Base-by-base conservation (phyloP, 2,329 filamentous ascomycete genomes). In the Ophiosphaerella narmari region DNA sequence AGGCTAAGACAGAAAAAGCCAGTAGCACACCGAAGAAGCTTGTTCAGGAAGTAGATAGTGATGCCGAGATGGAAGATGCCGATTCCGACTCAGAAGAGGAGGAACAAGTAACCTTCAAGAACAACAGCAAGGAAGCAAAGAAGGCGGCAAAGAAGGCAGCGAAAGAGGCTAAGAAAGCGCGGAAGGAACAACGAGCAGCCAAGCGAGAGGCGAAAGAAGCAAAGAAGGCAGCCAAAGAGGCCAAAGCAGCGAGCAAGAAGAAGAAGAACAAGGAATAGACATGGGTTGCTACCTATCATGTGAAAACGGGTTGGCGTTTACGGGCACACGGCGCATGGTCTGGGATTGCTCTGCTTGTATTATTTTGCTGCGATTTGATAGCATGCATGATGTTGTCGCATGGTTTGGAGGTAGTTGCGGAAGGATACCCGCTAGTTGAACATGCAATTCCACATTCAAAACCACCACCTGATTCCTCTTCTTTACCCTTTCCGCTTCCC, bases 221-320 rank as follows among this genome's bases (percentile, higher is more conserved):
- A 41, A 88, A 87, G 53, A 86, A 70, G 60, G 69, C 68, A 13
- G 66, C 65, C 12, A 71, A 86, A 61, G 72, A 75, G 40, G 82
- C 80, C 51, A 78, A 82, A 72, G 79, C 78, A 67, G 79, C 78
- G 3, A 86, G 84, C 37, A 85, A 59, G 44, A 83, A 88, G 76
- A 81, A 88, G 75, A 82, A 88, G 80, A 74, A 63, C 67, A 72
- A 74, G 67, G 70, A 62, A 24, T 73, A 73, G 60, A 62, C 52
- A 50, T 44, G 53, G 40, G 45, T 54, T 52, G 46, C 50, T 48
- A 50, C 54, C 52, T 55, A 44, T 59, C 40, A 44, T 38, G 43
- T 48, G 43, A 56, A 56, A 60, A 52, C 45, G 55, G 57, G 54
- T 46, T 36, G 57, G 57, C 57, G 57, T 58, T 47, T 44, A 48